phyloP scores from a whole-genome alignment of 352 stramenopile genomes.

The Pythium phragmiticola region DNA sequence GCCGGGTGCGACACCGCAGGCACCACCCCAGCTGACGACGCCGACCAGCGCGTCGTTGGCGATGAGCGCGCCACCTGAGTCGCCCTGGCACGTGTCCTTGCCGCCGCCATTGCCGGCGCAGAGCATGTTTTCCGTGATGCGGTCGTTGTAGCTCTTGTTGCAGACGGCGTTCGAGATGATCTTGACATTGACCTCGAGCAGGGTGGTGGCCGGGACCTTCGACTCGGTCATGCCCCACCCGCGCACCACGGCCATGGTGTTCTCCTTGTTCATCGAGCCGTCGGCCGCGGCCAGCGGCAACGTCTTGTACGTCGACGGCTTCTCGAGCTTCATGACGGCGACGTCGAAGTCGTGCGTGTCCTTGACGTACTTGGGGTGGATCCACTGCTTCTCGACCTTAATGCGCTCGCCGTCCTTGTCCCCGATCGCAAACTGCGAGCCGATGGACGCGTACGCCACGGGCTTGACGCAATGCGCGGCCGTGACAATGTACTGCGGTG shows the following conservation, averaged over 20 bases:
- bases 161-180: conserved; percentile 59
- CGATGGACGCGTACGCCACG: conserved; percentile 47
- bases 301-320: conserved; percentile 30
- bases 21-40: conserved; percentile 67
- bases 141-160: conserved; percentile 52
- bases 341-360: conserved; percentile 52
- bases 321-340: conserved; percentile 57
- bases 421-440: conserved; percentile 44
- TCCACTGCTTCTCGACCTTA: conserved; percentile 38
- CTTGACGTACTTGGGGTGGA: conserved; percentile 59
- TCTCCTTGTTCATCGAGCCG: conserved; percentile 49
- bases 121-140: conserved; percentile 61
- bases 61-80: conserved; percentile 64
- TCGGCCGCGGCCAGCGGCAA: conserved; percentile 39
- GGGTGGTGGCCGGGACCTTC: conserved; percentile 31
- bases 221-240: conserved; percentile 64
- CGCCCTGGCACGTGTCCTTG: conserved; percentile 60
- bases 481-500: conserved; percentile 63
- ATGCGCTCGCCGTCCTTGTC: conserved; percentile 45
- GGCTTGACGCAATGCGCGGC: conserved; percentile 71
- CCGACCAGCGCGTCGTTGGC: conserved; percentile 50
- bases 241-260: conserved; percentile 49
- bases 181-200: conserved; percentile 58
- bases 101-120: conserved; percentile 49
- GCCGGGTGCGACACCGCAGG: conserved; percentile 47